Evolutionary conservation across 805 yeast species (phyloP), one percentile per base, ranked within the genome.

Genomic region (Hanseniaspora mollemarum): DNA sequence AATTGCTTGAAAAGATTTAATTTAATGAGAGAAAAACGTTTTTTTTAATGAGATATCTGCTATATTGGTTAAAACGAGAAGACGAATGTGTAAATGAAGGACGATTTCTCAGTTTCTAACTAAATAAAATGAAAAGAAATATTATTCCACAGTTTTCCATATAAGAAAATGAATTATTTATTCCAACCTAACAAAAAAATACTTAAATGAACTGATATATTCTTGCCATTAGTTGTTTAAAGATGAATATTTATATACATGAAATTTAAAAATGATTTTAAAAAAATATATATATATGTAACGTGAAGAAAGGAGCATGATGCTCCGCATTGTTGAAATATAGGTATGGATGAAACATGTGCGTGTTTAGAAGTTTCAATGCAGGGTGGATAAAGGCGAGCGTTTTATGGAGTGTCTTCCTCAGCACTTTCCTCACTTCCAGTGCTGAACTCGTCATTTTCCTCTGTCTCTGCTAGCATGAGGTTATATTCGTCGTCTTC

Each of bases 1-100:
- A 66, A 67, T 55, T 36, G 16, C 24, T 44, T 35, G 18, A 19
- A 44, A 28, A 24, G 12, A 44, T 35, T 36, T 10, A 31, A 28
- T 35, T 22, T 35, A 4, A 43, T 16, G 15, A 43, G 21, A 29
- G 21, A 29, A 4, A 42, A 42, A 42, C 28, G n/a, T n/a, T n/a
- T n/a, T n/a, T n/a, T n/a, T n/a, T n/a, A n/a, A n/a, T n/a, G n/a
- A n/a, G n/a, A n/a, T n/a, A n/a, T n/a, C n/a, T n/a, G n/a, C n/a
- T n/a, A n/a, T n/a, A n/a, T n/a, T n/a, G n/a, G n/a, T n/a, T n/a
- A n/a, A n/a, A n/a, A n/a, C n/a, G 12, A 7, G 15, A 37, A 22
- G 19, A 4, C 7, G 12, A 4, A 22, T 21, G 3, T 21, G 26
- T 13, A 19, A 37, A 37, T 8, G n/a, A 18, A 21, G n/a, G n/a